A percentile compares a stretch with the other conserved stretches of the same genome.
These are phyloP conservation scores for Leccinum imitatum DNA, from an alignment of 768 basidiomycete species.

Conservation along the genomic window DNA sequence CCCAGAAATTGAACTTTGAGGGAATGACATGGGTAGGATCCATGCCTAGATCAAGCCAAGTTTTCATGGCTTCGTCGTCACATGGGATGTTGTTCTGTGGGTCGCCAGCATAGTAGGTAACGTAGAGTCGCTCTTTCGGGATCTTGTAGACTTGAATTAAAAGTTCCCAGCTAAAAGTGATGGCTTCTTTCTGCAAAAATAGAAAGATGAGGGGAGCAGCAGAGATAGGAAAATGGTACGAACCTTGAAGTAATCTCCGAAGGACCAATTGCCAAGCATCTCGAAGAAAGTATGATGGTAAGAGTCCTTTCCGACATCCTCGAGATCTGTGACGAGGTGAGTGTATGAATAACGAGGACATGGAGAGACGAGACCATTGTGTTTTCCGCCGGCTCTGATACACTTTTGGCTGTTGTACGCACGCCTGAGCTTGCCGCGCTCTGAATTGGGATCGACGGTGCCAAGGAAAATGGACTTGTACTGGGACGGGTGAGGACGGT, in stretches of 20 bases:
- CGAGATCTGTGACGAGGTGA: constrained; percentile 64
- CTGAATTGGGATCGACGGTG: constrained; percentile 93
- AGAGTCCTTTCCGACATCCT: constrained; percentile 98
- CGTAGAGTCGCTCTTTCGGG: constrained; percentile 88
- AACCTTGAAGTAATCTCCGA: constrained; percentile 99
- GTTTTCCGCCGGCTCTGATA: constrained; percentile 97
- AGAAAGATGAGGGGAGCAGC: constrained; percentile 6
- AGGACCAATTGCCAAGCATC: constrained; percentile 99
- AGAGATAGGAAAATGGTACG: constrained; percentile 8
- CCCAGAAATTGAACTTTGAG: constrained; percentile 99
- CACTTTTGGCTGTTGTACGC: constrained; percentile 98
- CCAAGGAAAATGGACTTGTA: constrained; percentile 98
- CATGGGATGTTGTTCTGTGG: constrained; percentile 78
- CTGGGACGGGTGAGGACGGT: constrained; percentile 40
- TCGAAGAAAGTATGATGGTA: constrained; percentile 99
- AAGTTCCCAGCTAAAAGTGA: constrained; percentile 91
- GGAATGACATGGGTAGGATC: constrained; percentile 88
- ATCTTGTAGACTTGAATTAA: constrained; percentile 87
- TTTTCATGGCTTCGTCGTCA: constrained; percentile 83
- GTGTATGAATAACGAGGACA: not conserved
- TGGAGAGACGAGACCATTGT: constrained; percentile 67
- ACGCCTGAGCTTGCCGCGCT: constrained; percentile 85
- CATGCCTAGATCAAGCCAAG: constrained; percentile 89
- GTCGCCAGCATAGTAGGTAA: constrained; percentile 98
- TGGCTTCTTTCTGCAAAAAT: constrained; percentile 78